Base-by-base conservation (phyloP, 176 grass and related monocot species). In the Rhynchospora pubera region DNA sequence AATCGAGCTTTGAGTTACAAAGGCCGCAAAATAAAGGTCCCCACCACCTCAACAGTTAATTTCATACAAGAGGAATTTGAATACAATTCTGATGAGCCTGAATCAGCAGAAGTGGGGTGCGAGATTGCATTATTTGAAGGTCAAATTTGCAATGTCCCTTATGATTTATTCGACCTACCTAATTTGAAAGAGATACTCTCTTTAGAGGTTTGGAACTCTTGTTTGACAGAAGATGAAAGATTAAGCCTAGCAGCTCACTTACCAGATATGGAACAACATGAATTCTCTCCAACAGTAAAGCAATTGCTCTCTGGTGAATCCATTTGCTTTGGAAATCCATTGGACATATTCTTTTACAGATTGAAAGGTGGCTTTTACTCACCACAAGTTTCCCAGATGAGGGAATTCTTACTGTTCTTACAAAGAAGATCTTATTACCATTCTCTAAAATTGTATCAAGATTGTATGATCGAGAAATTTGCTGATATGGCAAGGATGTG, bases 211-310 rank as follows among this genome's bases (percentile, higher is more conserved):
- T 98, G 96, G 96, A 98, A 93, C 79, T 87, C 42, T 58, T 87
- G 82, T 87, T 93, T 98, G 84, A 89, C 84, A 3, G 92, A 95
- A 87, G 89, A 91, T 16, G 92, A 95, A 79, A 91, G 92, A 86
- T 85, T 93, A 63, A 45, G 6, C 56, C 69, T 98, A 19, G 85
- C 91, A 85, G 88, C 87, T 7, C 75, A 85, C 62, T 89, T 98
- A 84, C 92, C 92, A 0, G 92, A 91, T 84, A 95, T 95, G 96
- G 91, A 93, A 42, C 83, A 87, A 22, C 53, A 87, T 9, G 88
- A 90, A 77, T 94, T 91, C 23, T 75, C 39, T 50, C 24, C 44
- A 47, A 84, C 89, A 45, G 62, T 98, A 82, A 91, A 90, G 15
- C 87, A 95, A 58, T 82, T 93, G 83, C 87, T 95, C 70, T 77